Base-by-base conservation (phyloP, 805 yeast species). In the Priceomyces carsonii region DNA sequence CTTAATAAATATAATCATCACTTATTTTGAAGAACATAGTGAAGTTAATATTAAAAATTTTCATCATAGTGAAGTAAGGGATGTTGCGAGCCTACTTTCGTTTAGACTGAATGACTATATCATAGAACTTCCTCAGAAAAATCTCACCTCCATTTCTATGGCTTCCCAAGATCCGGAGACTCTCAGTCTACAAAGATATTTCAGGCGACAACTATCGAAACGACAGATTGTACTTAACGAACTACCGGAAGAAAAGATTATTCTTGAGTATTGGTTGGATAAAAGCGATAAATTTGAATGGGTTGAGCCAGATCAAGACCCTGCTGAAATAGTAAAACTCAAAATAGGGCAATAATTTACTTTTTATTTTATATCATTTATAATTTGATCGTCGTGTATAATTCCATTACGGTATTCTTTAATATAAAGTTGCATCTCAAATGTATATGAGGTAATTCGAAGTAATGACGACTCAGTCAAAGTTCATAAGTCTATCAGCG, bases 251-350 rank as follows among this genome's bases (percentile, higher is more conserved):
- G 73, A 67, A 36, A 36, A 53, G 16, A 46, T 54, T 32, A 62
- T 63, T 34, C 38, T 66, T 21, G 69, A 66, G 24, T 66, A 53
- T 29, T 67, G 70, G 69, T 30, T 51, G 12, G 54, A 53, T 26
- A 60, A 59, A 15, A 69, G 68, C 17, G 68, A 60, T 14, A 46
- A 45, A 27, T 68, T 57, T 35, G 59, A 50, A 28, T 68, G 73
- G 73, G 69, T 60, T 3, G 73, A 68, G 38, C 72, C 73, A 3
- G 73, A 68, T 38, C 73, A 68, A 43, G 73, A 68, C 40, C 73
- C 73, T 4, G 71, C 68, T 1, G 72, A 67, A 36, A 48, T 64
- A 15, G 22, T 47, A 2, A 43, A 45, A 24, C 32, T 49, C 13
- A 39, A 48, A 12, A 40, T 48, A 12, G 33, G 38, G 13, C 34